These are phyloP conservation scores for Monosporozyma unispora DNA, from an alignment of 805 yeast genomes.

Conservation along the genomic window DNA sequence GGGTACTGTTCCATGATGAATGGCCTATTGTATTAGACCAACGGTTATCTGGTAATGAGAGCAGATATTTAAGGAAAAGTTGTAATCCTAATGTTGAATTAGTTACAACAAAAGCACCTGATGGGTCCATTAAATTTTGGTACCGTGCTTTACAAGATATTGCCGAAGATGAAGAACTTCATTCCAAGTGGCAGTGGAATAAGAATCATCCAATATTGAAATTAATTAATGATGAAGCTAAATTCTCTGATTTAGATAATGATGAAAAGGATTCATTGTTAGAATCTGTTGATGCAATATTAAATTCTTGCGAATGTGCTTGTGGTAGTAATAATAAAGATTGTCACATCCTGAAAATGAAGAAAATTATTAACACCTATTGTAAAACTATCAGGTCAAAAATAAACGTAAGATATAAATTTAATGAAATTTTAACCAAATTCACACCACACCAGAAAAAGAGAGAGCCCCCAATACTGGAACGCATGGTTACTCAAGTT, in stretches of 20 bases:
- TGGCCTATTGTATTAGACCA: slow-evolving; percentile 68
- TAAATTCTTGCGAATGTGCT: slow-evolving; percentile 56
- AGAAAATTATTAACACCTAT: slow-evolving; percentile 51
- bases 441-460: slow-evolving; percentile 20
- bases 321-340: slow-evolving; percentile 39
- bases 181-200: slow-evolving; percentile 89
- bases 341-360: slow-evolving; percentile 52
- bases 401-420: slow-evolving; percentile 29
- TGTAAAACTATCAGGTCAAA: slow-evolving; percentile 46
- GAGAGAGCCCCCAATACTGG: slow-evolving; percentile 25
- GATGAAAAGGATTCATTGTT: slow-evolving; percentile 46
- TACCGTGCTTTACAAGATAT: slow-evolving; percentile 51
- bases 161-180: slow-evolving; percentile 57
- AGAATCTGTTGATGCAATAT: slow-evolving; percentile 51
- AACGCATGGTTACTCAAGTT: slow-evolving; percentile 6
- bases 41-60: slow-evolving; percentile 72
- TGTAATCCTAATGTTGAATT: slow-evolving; percentile 72
- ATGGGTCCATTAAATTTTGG: slow-evolving; percentile 39
- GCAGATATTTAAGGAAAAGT: slow-evolving; percentile 66
- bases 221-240: slow-evolving; percentile 35
- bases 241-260: slow-evolving; percentile 49
- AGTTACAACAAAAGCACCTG: slow-evolving; percentile 35
- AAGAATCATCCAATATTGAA: slow-evolving; percentile 57
- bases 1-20: slow-evolving; percentile 46
- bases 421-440: slow-evolving; percentile 30